These are phyloP conservation scores for Coniferiporia sulphurascens DNA, from an alignment of 1,284 basidiomycete genomes.

Conservation along the genomic window DNA sequence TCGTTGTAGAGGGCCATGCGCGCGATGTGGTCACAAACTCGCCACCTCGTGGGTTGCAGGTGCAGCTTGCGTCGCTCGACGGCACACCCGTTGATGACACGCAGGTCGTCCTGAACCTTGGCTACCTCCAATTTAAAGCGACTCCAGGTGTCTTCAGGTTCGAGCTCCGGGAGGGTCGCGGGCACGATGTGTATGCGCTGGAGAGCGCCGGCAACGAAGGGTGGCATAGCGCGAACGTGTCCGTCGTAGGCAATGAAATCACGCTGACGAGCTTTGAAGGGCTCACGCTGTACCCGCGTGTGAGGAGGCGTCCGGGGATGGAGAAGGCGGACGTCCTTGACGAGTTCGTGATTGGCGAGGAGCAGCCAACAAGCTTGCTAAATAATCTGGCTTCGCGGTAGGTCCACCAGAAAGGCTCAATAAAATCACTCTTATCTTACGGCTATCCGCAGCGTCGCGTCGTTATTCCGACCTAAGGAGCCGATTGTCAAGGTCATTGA, in stretches of 20 bases:
- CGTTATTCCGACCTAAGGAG: constrained; percentile 43
- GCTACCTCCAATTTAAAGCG: constrained; percentile 95
- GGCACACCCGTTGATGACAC: constrained; percentile 69
- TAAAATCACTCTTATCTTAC: background rate
- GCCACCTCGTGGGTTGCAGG: constrained; percentile 80
- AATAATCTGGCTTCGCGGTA: constrained; percentile 48
- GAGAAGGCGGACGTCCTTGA: constrained; percentile 77
- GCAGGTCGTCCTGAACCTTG: constrained; percentile 89
- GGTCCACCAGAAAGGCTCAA: constrained; percentile 18
- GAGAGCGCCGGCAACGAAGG: constrained; percentile 82
- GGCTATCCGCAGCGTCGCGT: constrained; percentile 42
- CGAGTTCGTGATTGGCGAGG: constrained; percentile 32
- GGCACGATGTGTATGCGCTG: constrained; percentile 76
- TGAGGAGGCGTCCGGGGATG: constrained; percentile 71
- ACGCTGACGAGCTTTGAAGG: constrained; percentile 86
- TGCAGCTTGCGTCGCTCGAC: constrained; percentile 63
- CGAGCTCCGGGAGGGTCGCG: constrained; percentile 78
- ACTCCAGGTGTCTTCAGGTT: constrained; percentile 85
- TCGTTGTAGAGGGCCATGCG: constrained; percentile 93
- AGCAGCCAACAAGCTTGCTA: constrained; percentile 35
- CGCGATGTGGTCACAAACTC: constrained; percentile 59
- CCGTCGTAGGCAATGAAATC: constrained; percentile 63
- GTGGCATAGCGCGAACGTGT: constrained; percentile 71
- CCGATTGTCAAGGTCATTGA: constrained; percentile 21
- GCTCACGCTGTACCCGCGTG: constrained; percentile 80